phyloP scores from a whole-genome alignment of 2,329 filamentous ascomycete species.

The Pseudogymnoascus sp. region DNA sequence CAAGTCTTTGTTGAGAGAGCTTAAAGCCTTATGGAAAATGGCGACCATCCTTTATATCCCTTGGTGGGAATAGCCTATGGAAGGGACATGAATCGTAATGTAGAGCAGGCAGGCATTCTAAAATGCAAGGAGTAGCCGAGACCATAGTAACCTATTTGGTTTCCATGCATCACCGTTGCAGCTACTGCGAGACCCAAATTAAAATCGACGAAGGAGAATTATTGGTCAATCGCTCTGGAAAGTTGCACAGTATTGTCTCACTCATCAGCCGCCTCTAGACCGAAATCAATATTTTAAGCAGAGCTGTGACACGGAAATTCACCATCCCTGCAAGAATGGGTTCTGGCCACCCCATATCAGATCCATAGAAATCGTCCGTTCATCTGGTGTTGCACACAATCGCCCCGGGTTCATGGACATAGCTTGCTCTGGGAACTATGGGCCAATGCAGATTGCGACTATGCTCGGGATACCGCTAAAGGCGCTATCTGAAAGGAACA shows the following conservation, averaged over 20 bases:
- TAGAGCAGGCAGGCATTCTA: background rate
- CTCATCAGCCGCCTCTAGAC: background rate
- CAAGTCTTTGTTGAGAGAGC: background rate
- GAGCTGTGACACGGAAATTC: background rate
- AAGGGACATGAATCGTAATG: background rate
- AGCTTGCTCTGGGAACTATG: background rate
- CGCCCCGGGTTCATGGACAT: no score
- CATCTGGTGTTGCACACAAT: background rate
- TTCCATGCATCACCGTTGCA: background rate
- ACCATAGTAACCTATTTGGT: background rate
- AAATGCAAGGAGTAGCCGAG: background rate
- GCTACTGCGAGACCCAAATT: background rate
- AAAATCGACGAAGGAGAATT: background rate
- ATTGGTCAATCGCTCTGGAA: background rate
- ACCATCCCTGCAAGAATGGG: background rate
- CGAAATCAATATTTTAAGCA: background rate
- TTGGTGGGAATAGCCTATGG: no score
- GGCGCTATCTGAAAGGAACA: no score
- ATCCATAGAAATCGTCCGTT: background rate
- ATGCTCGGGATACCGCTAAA: background rate
- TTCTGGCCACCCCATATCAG: background rate
- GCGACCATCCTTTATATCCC: background rate
- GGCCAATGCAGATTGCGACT: background rate
- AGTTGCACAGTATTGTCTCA: background rate
- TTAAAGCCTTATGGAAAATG: background rate